A percentile compares a stretch with the other conserved stretches of the same genome.
These are phyloP conservation scores for Solioccasus polychromus DNA, from an alignment of 768 basidiomycete species.

Conservation along the genomic window DNA sequence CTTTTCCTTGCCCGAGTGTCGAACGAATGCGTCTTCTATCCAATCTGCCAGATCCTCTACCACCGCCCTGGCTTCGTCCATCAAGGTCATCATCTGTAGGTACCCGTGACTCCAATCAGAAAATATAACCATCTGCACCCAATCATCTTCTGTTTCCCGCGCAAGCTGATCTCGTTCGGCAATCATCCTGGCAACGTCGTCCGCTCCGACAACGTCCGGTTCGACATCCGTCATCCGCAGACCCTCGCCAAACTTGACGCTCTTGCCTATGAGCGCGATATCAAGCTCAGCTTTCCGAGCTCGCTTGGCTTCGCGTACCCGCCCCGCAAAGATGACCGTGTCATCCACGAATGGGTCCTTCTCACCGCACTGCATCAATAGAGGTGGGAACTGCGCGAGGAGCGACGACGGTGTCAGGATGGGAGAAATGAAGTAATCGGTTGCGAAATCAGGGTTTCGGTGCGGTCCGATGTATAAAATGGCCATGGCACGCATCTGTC, in stretches of 20 bases:
- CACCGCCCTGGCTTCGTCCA: constrained; percentile 76
- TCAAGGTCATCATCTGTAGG: constrained; percentile 88
- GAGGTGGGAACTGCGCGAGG: constrained; percentile 90
- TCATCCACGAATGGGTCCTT: constrained; percentile 97
- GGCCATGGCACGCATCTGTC: constrained; percentile 98
- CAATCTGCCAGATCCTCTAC: constrained; percentile 86
- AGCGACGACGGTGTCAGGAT: constrained; percentile 82
- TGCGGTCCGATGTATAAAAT: constrained; percentile 95
- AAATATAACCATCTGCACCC: constrained; percentile 92
- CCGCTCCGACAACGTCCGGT: constrained; percentile 24
- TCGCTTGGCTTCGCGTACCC: constrained; percentile 92
- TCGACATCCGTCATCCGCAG: constrained; percentile 58
- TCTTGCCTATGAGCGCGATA: constrained; percentile 54
- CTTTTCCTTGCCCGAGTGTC: constrained; percentile 30
- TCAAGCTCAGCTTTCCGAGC: constrained; percentile 74
- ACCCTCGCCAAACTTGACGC: constrained; percentile 59
- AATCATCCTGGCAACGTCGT: constrained; percentile 41
- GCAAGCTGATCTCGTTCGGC: constrained; percentile 59
- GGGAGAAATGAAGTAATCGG: constrained; percentile 95
- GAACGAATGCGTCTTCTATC: constrained; percentile 77
- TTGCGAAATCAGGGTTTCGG: constrained; percentile 89
- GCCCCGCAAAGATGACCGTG: constrained; percentile 93
- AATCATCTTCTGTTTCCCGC: constrained; percentile 82
- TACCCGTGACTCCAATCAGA: constrained; percentile 98
- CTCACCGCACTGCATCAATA: constrained; percentile 94